These are phyloP conservation scores for Skeletonema costatum DNA, from an alignment of 108 stramenopile species.

Conservation along the genomic window DNA sequence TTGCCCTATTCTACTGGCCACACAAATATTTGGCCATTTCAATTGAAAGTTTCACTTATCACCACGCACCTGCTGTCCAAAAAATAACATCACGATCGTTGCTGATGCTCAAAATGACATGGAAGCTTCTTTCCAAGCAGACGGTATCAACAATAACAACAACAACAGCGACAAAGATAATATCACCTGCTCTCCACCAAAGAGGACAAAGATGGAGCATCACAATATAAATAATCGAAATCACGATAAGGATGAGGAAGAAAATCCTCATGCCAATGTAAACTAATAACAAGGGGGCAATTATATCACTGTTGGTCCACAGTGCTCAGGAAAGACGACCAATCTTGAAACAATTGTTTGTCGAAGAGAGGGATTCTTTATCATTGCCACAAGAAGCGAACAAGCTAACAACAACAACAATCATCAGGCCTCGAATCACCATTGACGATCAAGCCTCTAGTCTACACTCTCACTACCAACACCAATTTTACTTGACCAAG, in stretches of 20 bases:
- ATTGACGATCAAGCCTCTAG: slow-evolving; percentile 80
- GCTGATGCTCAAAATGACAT: background rate
- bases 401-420: background rate
- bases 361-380: slow-evolving; percentile 2
- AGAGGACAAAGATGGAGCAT: background rate
- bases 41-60: background rate
- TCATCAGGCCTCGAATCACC: slow-evolving; percentile 53
- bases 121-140: background rate
- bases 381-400: background rate
- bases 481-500: slow-evolving; percentile 44
- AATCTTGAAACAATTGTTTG: slow-evolving; percentile 47
- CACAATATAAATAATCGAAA: background rate
- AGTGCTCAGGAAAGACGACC: slow-evolving; percentile 77
- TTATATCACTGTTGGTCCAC: slow-evolving; percentile 83
- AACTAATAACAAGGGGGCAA: slow-evolving; percentile 44
- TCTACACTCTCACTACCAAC: slow-evolving; percentile 65
- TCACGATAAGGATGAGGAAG: background rate
- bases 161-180: background rate
- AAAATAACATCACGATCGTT: background rate
- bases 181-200: background rate
- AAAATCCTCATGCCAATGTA: too few relatives aligned
- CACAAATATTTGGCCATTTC: background rate
- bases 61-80: too few relatives aligned
- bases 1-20: background rate
- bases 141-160: background rate